These are phyloP conservation scores for Blyttiomyces sp. DNA, from an alignment of 371 early-diverging fungal genomes.

Conservation along the genomic window DNA sequence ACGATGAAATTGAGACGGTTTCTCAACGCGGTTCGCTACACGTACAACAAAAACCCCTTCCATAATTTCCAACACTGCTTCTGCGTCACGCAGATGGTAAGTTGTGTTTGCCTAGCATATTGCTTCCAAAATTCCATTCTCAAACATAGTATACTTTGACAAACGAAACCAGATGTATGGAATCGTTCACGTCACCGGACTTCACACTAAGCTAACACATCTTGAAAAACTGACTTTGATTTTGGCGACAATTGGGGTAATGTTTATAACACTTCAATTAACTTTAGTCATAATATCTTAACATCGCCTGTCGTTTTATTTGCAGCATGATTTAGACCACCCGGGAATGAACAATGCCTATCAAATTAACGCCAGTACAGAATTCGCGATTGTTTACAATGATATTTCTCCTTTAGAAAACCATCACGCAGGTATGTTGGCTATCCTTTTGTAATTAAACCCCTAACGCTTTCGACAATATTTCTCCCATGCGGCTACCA, in stretches of 20 bases:
- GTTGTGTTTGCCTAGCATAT: background rate
- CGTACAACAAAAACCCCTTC: slow-evolving; percentile 49
- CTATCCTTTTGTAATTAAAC: background rate
- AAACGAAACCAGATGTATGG: slow-evolving; percentile 31
- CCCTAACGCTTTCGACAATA: background rate
- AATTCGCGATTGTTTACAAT: slow-evolving; percentile 52
- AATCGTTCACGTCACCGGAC: slow-evolving; percentile 32
- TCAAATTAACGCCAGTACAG: slow-evolving; percentile 50
- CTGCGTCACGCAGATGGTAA: slow-evolving; percentile 54
- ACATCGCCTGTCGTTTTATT: background rate
- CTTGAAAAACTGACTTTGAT: slow-evolving; percentile 36
- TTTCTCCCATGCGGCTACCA: background rate
- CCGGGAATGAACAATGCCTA: slow-evolving; percentile 55
- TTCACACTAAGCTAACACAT: slow-evolving; percentile 26
- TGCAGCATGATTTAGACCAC: slow-evolving; percentile 48
- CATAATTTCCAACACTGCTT: slow-evolving; percentile 51
- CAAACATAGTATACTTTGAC: background rate
- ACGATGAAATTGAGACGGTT: slow-evolving; percentile 25
- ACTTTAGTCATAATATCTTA: background rate
- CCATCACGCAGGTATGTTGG: slow-evolving; percentile 46
- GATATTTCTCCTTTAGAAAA: slow-evolving; percentile 56
- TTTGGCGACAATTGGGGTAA: slow-evolving; percentile 38
- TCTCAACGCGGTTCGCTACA: slow-evolving; percentile 26
- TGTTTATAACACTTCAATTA: too few relatives aligned
- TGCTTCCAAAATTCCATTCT: background rate